Percentiles rank a stretch among this genome's conserved stretches.
phyloP scores from a whole-genome alignment of 148 eudicot genomes.

The Silene latifolia region DNA sequence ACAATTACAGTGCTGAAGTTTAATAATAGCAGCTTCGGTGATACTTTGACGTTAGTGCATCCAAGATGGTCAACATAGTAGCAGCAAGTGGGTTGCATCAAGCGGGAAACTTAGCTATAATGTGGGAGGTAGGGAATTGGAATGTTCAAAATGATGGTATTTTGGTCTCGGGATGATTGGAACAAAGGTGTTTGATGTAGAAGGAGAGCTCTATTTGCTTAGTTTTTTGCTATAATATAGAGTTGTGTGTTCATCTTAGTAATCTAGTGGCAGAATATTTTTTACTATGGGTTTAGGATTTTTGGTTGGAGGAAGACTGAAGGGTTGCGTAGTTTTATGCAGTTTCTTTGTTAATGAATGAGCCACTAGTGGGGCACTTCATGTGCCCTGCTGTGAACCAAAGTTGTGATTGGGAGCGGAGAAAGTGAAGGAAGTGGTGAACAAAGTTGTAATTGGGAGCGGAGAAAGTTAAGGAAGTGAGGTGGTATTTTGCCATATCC shows the following conservation, averaged over 20 bases:
- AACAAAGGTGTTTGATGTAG: neutral
- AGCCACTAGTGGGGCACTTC: too few relatives aligned
- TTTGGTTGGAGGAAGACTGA: neutral
- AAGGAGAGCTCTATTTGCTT: neutral
- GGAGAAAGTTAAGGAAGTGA: neutral
- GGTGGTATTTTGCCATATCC: neutral
- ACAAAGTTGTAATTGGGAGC: too few relatives aligned
- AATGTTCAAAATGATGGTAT: neutral
- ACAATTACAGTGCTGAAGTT: too few relatives aligned
- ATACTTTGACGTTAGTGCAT: too few relatives aligned
- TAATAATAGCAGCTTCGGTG: too few relatives aligned
- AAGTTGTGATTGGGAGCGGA: neutral
- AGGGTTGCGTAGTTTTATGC: too few relatives aligned
- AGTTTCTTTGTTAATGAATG: too few relatives aligned
- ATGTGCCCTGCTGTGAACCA: neutral
- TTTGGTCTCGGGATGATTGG: neutral
- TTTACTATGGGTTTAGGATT: neutral
- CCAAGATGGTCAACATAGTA: too few relatives aligned
- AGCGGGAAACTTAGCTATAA: too few relatives aligned
- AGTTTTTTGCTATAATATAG: too few relatives aligned
- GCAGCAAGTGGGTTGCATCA: too few relatives aligned
- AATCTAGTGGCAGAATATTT: neutral
- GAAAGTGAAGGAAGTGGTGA: too few relatives aligned
- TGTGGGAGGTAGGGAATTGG: neutral
- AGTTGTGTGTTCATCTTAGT: neutral